Evolutionary conservation across 352 stramenopile genomes (phyloP).

Genomic region (Pythium folliculosum): DNA sequence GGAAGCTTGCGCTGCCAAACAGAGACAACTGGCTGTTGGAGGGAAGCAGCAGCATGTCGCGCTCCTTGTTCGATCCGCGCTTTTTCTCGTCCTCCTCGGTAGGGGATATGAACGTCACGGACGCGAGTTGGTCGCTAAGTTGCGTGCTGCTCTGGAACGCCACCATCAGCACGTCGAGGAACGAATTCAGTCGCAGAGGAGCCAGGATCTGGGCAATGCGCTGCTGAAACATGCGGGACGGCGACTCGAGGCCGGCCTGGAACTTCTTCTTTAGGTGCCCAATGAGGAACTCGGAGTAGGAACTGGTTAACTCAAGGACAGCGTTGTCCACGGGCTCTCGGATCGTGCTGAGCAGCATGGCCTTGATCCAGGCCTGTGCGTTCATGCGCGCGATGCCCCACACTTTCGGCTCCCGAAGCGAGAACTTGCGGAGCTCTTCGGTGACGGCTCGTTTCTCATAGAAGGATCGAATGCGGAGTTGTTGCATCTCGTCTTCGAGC

Average conservation of each 20-base stretch:
- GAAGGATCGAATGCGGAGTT: slow-evolving; percentile 54
- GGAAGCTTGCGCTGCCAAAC: slow-evolving; percentile 36
- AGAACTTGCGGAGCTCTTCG: slow-evolving; percentile 50
- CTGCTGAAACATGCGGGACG: slow-evolving; percentile 37
- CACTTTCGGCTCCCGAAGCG: slow-evolving; percentile 30
- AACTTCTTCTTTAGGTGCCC: slow-evolving; percentile 39
- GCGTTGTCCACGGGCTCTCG: slow-evolving; percentile 35
- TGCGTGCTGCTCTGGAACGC: slow-evolving; percentile 44
- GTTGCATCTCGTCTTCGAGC: slow-evolving; percentile 67
- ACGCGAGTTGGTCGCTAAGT: slow-evolving; percentile 44
- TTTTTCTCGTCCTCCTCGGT: slow-evolving; percentile 51
- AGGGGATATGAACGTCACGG: slow-evolving; percentile 48
- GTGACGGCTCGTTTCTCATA: slow-evolving; percentile 50
- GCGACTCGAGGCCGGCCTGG: slow-evolving; percentile 32
- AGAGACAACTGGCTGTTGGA: slow-evolving; percentile 35
- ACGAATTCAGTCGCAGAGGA: slow-evolving; percentile 38
- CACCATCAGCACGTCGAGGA: slow-evolving; percentile 45
- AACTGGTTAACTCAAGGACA: slow-evolving; percentile 39
- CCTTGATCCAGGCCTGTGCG: slow-evolving; percentile 47
- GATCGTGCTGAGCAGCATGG: slow-evolving; percentile 53
- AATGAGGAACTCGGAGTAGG: slow-evolving; percentile 44
- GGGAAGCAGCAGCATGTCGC: slow-evolving; percentile 38
- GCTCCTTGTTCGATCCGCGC: slow-evolving; percentile 24
- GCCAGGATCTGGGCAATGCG: slow-evolving; percentile 43
- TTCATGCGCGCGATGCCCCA: slow-evolving; percentile 52